A percentile compares a stretch with the other conserved stretches of the same genome.
phyloP scores from a whole-genome alignment of 2,329 filamentous ascomycete genomes.

The Fusarium sterilihyphosum region DNA sequence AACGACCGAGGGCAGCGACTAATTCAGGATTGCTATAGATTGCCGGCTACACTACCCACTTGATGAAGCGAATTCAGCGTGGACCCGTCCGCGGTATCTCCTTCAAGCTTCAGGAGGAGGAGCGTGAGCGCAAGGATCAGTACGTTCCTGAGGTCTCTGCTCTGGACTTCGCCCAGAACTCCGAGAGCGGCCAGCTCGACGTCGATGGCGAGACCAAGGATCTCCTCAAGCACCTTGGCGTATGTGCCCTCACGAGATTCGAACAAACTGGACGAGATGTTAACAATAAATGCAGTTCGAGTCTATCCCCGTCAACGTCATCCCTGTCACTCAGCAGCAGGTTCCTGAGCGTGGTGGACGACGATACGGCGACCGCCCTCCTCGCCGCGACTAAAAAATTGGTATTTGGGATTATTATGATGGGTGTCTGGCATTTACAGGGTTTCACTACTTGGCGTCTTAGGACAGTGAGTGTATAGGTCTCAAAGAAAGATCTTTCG shows the following conservation, averaged over 20 bases:
- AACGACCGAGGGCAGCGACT: constrained; percentile 19
- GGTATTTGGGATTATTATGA: constrained; percentile 47
- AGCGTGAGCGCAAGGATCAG: constrained; percentile 99
- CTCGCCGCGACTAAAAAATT: constrained; percentile 52
- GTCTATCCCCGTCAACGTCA: constrained; percentile 95
- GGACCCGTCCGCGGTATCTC: constrained; percentile 99
- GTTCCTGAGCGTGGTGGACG: constrained; percentile 79
- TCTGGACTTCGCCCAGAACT: constrained; percentile 96
- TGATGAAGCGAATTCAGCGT: constrained; percentile 99
- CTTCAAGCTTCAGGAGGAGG: constrained; percentile 99
- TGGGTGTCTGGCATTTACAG: constrained; percentile 58
- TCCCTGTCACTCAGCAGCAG: constrained; percentile 90
- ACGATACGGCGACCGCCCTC: constrained; percentile 75
- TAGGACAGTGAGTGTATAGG: constrained; percentile 68
- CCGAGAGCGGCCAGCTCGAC: constrained; percentile 92
- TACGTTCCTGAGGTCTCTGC: constrained; percentile 99
- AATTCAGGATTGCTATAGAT: constrained; percentile 66
- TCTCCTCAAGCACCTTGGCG: constrained; percentile 96
- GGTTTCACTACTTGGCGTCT: constrained; percentile 63
- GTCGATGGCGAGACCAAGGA: constrained; percentile 99
- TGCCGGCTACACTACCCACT: constrained; percentile 96
- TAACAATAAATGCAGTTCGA: constrained; percentile 77
- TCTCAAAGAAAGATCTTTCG: constrained; percentile 68
- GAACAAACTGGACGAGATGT: constrained; percentile 7
- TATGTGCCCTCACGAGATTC: constrained; percentile 65